phyloP scores from a whole-genome alignment of 163 green algal genomes.

The Volvox carteri region DNA sequence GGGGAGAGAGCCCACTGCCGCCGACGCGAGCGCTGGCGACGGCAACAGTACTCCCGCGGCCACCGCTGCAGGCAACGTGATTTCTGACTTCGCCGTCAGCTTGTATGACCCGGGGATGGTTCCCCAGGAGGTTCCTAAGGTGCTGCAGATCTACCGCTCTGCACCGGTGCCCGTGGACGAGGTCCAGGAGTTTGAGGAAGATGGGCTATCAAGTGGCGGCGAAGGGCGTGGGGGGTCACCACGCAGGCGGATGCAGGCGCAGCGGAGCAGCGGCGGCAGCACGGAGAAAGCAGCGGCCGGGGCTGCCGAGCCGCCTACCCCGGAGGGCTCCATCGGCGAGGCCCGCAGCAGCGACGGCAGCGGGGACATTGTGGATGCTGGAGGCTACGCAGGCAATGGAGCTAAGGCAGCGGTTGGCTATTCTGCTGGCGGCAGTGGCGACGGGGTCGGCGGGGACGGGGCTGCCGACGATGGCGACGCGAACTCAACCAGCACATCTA shows the following conservation, averaged over 20 bases:
- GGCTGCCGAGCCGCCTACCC: too few species aligned
- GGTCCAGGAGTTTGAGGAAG: background rate
- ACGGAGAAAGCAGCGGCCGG: too few species aligned
- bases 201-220: background rate
- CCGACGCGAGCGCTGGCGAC: background rate
- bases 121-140: background rate
- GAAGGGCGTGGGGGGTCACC: background rate
- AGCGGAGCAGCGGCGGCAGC: background rate
- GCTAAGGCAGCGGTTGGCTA: background rate
- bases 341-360: too few species aligned
- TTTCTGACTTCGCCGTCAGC: slow-evolving; percentile 39
- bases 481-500: background rate
- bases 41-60: too few species aligned
- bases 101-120: slow-evolving; percentile 50
- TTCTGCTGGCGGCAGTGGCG: too few species aligned
- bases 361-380: background rate
- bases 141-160: background rate
- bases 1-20: background rate
- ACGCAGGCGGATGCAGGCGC: background rate
- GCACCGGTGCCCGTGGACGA: background rate
- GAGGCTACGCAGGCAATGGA: background rate
- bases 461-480: background rate
- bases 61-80: background rate
- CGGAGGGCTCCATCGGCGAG: too few species aligned
- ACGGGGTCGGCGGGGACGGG: background rate